Evolutionary conservation across 2,329 filamentous ascomycete genomes (phyloP), one percentile per base, ranked within the genome.

Genomic region (Trichophyton verrucosum): DNA sequence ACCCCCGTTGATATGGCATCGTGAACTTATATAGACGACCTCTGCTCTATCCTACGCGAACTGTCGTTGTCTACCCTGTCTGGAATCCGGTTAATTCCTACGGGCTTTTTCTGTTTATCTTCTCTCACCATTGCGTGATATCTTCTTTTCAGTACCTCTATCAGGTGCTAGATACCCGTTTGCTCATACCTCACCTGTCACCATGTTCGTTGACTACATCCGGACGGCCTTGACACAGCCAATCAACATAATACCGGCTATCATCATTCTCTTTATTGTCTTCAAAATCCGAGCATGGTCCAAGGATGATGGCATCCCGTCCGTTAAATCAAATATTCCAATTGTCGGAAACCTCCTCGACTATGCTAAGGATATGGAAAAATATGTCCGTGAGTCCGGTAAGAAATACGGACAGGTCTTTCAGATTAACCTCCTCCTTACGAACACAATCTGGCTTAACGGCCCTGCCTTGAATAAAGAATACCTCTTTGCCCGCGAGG

Each of bases 401-500:
- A 59, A 47, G 24, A 60, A 64, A 15, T 59, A 61, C 58, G 62
- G 62, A 6, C 40, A 60, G 36, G 61, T 64, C 17, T 64, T 64
- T 55, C 51, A 60, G 20, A 51, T 62, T 17, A 63, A 63, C 13
- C 60, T 64, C 40, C 58, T 62, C 30, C 44, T 64, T 17, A 27
- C 60, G n/a, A 57, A 61, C 60, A 60, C 61, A 36, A 51, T 64
- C 42, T 58, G 63, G 59, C 46, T 64, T 49, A 56, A 62, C 36
- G 57, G 61, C 27, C n/a, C 60, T 42, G 15, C 57, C 40, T 22
- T 65, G n/a, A 61, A 66, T 57, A 64, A 56, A 17, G 38, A 62
- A 30, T 62, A 64, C 33, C 47, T 66, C 36, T 53, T 65, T 40
- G 56, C 61, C 20, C 57, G 63, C 46, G 64, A 65, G 44, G 62